Conservation (phyloP, 2,329 filamentous ascomycete species). For the Coniochaeta hoffmannii region DNA sequence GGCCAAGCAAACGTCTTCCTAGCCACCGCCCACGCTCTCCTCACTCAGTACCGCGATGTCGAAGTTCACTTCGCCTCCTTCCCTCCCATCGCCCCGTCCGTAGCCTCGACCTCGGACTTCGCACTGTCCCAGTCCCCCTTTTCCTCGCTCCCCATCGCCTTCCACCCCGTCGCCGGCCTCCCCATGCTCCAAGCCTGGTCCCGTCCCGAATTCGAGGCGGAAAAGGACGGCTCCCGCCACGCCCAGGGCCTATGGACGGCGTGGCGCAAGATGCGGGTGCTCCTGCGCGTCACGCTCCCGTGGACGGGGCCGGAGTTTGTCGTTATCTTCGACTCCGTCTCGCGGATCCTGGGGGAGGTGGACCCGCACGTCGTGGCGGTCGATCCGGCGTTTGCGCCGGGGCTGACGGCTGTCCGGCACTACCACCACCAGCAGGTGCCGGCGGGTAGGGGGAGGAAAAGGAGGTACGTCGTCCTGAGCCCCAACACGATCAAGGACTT, state of each 20-base stretch:
- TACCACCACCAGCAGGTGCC: no score
- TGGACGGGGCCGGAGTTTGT: conserved; percentile 23
- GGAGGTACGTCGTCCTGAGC: conserved; percentile 16
- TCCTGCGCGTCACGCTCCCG: conserved; percentile 15
- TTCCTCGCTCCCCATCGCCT: conserved; percentile 13
- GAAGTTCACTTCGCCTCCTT: conserved; percentile 29
- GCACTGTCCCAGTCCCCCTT: conserved; percentile 10
- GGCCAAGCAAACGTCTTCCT: conserved; percentile 29
- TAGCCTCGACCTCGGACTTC: conserved; percentile 10
- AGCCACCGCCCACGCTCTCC: conserved; percentile 23
- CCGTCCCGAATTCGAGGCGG: conserved; percentile 8
- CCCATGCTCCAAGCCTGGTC: conserved; percentile 12
- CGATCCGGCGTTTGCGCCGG: conserved; percentile 26
- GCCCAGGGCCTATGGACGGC: conserved; percentile 2
- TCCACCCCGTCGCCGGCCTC: conserved; percentile 16
- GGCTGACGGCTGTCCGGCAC: conserved; percentile 29
- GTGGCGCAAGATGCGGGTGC: conserved; percentile 12
- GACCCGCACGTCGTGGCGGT: conserved; percentile 24
- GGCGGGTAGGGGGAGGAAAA: no score
- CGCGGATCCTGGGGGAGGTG: conserved; percentile 20
- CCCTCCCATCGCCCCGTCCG: conserved; percentile 10
- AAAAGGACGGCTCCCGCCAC: conserved; percentile 4
- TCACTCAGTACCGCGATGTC: conserved; percentile 22
- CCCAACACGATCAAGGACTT: conserved; percentile 28
- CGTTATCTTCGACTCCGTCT: conserved; percentile 16